These are phyloP conservation scores for Porphyridium purpureum DNA, from an alignment of 23 red algal genomes.

Conservation along the genomic window DNA sequence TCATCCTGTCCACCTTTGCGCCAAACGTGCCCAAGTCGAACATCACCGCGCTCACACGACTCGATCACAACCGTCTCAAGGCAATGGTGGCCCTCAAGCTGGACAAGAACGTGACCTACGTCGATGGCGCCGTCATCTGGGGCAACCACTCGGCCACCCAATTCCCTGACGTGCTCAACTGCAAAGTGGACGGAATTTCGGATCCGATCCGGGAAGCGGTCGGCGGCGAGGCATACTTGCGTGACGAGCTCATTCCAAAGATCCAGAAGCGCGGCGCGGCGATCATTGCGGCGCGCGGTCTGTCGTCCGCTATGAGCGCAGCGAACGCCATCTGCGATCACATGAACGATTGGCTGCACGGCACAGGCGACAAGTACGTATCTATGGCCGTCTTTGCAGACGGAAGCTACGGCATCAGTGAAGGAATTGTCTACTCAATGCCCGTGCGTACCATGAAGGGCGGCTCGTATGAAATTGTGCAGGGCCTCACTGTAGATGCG, in stretches of 20 bases:
- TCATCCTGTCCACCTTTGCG: conserved; percentile 52
- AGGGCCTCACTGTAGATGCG: conserved; percentile 48
- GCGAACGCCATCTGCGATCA: conserved; percentile 79
- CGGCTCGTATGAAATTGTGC: conserved; percentile 60
- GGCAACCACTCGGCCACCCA: conserved; percentile 95
- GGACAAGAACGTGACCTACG: conserved; percentile 15
- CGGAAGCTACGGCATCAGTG: conserved; percentile 64
- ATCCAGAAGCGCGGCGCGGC: conserved; percentile 90
- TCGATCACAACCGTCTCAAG: conserved; percentile 87
- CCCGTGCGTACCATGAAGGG: conserved; percentile 52
- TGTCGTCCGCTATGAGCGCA: conserved; percentile 82
- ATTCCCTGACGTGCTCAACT: conserved; percentile 70
- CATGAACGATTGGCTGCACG: conserved; percentile 62
- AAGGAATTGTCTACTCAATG: conserved; percentile 65
- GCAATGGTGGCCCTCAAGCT: conserved; percentile 32
- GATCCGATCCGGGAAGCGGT: conserved; percentile 7
- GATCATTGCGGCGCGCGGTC: conserved; percentile 55
- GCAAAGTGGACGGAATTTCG: conserved; percentile 14
- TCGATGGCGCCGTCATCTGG: conserved; percentile 67
- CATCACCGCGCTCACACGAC: conserved; percentile 84
- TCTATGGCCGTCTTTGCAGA: conserved; percentile 64
- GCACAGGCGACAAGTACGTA: conserved; percentile 28
- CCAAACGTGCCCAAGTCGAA: conserved; percentile 49
- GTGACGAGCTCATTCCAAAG: conserved; percentile 41
- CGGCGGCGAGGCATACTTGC: conserved; percentile 27